Conservation (phyloP, 441 rosid genomes). For the Gossypium davidsonii region DNA sequence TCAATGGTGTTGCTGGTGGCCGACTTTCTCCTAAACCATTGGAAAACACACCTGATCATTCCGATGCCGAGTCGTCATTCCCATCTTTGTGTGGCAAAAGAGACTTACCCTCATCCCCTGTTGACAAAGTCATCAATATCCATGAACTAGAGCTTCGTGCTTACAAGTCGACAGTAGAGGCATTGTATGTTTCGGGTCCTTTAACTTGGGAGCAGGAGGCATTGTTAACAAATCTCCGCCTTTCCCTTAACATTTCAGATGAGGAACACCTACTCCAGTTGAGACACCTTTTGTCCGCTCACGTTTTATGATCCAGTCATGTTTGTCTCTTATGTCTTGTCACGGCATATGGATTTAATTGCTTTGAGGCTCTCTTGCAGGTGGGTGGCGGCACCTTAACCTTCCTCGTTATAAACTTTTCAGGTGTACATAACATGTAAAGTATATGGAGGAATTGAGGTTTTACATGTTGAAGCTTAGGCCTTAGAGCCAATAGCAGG, state of each 20-base stretch:
- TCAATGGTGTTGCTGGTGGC: conserved; percentile 3
- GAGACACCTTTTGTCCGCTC: conserved; percentile 27
- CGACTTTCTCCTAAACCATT: conserved; percentile 9
- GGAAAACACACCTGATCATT: conserved; percentile 7
- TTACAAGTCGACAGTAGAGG: conserved; percentile 25
- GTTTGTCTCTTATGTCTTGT: background rate
- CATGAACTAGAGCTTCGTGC: conserved; percentile 33
- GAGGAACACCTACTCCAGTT: conserved; percentile 33
- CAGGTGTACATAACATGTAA: conserved; percentile 3
- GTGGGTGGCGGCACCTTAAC: background rate
- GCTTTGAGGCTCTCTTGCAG: background rate
- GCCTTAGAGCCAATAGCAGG: background rate
- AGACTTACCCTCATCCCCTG: background rate
- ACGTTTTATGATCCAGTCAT: conserved; percentile 10
- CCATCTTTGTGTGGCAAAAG: conserved; percentile 10
- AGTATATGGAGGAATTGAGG: background rate
- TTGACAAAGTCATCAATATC: conserved; percentile 11
- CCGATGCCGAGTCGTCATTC: conserved; percentile 27
- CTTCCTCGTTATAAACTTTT: background rate
- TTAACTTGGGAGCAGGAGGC: conserved; percentile 37
- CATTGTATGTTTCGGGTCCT: conserved; percentile 34
- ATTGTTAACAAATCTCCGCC: conserved; percentile 31
- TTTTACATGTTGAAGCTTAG: background rate
- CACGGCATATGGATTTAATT: background rate
- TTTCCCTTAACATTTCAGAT: conserved; percentile 32